phyloP scores from a whole-genome alignment of 805 yeast species.

The Tetrapisispora taiwanensis region DNA sequence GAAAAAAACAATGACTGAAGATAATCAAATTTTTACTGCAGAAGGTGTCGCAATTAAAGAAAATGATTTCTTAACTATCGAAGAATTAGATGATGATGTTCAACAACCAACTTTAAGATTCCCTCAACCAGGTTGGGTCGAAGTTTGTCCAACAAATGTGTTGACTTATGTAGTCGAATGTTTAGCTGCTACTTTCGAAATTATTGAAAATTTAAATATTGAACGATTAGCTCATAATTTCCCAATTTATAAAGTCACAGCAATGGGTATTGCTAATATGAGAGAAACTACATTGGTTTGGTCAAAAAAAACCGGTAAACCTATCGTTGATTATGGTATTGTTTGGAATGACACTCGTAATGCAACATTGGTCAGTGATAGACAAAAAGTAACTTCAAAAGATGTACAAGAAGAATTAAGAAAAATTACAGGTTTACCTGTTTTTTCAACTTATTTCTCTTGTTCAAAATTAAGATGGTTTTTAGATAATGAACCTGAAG shows the following conservation, averaged over 20 bases:
- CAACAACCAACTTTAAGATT: slow-evolving; percentile 62
- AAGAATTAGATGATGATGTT: slow-evolving; percentile 35
- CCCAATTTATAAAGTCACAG: slow-evolving; percentile 51
- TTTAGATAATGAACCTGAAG: slow-evolving; percentile 63
- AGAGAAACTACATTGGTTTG: slow-evolving; percentile 88
- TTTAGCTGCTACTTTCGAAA: slow-evolving; percentile 52
- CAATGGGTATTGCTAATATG: slow-evolving; percentile 90
- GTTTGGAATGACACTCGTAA: slow-evolving; percentile 96
- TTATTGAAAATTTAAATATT: slow-evolving; percentile 47
- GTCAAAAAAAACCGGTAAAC: slow-evolving; percentile 74
- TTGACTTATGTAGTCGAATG: slow-evolving; percentile 67
- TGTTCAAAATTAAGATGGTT: slow-evolving; percentile 87
- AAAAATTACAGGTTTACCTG: slow-evolving; percentile 70
- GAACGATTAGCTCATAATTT: slow-evolving; percentile 35
- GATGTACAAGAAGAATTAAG: slow-evolving; percentile 49
- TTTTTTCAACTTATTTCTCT: slow-evolving; percentile 76
- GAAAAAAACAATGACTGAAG: slow-evolving; percentile 1
- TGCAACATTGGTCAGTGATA: slow-evolving; percentile 53
- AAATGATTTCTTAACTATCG: slow-evolving; percentile 50
- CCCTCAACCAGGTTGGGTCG: slow-evolving; percentile 89
- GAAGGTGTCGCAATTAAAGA: slow-evolving; percentile 66
- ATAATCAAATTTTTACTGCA: slow-evolving; percentile 50
- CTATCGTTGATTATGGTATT: slow-evolving; percentile 72
- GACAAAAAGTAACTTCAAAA: slow-evolving; percentile 43
- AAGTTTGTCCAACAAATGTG: slow-evolving; percentile 79